Evolutionary conservation across 164 flowering plant species (phyloP), one percentile per base, ranked within the genome.

Genomic region (Vitis cinerea): DNA sequence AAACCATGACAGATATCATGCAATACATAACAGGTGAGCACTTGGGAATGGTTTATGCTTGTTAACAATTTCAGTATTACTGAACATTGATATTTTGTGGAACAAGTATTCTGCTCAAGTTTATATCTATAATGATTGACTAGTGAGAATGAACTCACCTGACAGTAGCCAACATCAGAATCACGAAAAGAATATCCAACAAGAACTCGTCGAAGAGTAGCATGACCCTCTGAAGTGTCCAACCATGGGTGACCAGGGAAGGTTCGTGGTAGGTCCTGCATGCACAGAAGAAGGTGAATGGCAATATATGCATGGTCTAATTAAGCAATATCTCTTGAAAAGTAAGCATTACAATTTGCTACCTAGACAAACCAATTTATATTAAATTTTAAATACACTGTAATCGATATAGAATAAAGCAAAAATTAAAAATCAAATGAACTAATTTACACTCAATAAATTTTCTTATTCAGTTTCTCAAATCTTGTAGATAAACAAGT

Each of bases 171-270:
- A 72, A 95, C 99, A 80, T 90, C 88, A 64, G 92, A 93, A 78
- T 95, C 98, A 68, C 99, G 87, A 60, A 95, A 95, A 48, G 99
- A 95, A 73, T 91, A 95, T 9, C 83, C 93, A 64, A 93, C 97
- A 84, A 95, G 97, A 67, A 95, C 98, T 59, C 94, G 96, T 65
- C 97, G 75, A 0, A 95, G 83, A 78, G 99, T 80, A 75, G 97
- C 93, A 80, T 91, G 98, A 64, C 97, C 96, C 73, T 93, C 94
- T 17, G 86, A 80, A 49, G 99, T 91, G 83, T 95, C 99, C 77
- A 95, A 77, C 97, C 97, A 93, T 37, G 97, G 94, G 72, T 95
- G 99, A 77, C 97, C 96, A 50, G 99, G 99, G 77, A 95, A 95
- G 31, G 99, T 95, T 30, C 97, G 85, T 3, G 98, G 90, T 12